Percentiles rank a stretch among this genome's conserved stretches.
phyloP scores from a whole-genome alignment of 371 early-diverging fungal species.

The Umbelopsis sp. region DNA sequence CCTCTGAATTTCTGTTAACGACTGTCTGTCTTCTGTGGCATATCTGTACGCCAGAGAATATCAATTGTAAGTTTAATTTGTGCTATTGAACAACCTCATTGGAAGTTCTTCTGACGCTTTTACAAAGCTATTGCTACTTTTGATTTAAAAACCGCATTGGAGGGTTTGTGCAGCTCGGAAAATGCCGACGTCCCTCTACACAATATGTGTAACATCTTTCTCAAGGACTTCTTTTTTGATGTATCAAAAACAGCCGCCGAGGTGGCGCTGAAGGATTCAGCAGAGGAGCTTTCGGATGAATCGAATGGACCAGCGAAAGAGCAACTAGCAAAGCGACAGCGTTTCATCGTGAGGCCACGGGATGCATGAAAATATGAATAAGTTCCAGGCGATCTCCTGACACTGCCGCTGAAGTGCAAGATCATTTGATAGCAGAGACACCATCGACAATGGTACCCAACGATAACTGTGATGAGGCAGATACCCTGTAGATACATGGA shows the following conservation, averaged over 20 bases:
- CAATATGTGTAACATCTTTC: slow-evolving; percentile 5
- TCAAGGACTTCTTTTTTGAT: neutral
- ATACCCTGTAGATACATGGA: too few relatives aligned
- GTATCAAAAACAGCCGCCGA: too few relatives aligned
- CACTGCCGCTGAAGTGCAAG: too few relatives aligned
- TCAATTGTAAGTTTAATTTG: neutral
- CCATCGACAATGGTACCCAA: too few relatives aligned
- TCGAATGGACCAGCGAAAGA: too few relatives aligned
- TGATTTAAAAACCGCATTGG: neutral
- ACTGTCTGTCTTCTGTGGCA: slow-evolving; percentile 3
- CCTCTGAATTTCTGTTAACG: neutral
- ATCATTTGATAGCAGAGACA: too few relatives aligned
- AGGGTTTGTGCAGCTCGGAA: neutral
- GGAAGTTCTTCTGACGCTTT: neutral
- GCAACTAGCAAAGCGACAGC: too few relatives aligned
- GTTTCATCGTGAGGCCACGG: too few relatives aligned
- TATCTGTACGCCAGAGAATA: slow-evolving; percentile 1
- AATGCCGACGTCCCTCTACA: neutral
- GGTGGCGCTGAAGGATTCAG: neutral
- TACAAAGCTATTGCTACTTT: neutral
- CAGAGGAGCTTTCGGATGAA: too few relatives aligned
- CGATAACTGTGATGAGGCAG: too few relatives aligned
- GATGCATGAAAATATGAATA: too few relatives aligned
- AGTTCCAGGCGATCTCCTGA: too few relatives aligned
- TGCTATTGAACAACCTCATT: neutral